Percentiles rank a stretch among this genome's conserved stretches.
These are phyloP conservation scores for Ricinus communis DNA, from an alignment of 345 rosid species.

Conservation along the genomic window DNA sequence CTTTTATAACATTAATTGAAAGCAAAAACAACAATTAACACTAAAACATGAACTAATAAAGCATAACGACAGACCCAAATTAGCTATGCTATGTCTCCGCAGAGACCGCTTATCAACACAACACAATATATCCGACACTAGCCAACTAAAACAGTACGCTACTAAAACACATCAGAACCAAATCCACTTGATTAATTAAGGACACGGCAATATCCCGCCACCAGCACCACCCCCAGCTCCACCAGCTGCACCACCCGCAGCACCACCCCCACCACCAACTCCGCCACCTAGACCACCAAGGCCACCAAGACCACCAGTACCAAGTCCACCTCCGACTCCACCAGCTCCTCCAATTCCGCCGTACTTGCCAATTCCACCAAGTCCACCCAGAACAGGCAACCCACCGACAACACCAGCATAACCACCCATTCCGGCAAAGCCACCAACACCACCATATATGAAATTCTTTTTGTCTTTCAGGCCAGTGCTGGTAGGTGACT, in stretches of 20 bases:
- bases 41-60: not conserved
- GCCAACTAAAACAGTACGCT: not conserved
- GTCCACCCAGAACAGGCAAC: constrained; percentile 50
- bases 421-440: constrained; percentile 73
- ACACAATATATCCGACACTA: not conserved
- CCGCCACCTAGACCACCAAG: constrained; percentile 35
- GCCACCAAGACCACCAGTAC: constrained; percentile 37
- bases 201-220: constrained; percentile 29
- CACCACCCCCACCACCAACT: constrained; percentile 25
- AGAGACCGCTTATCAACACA: not conserved
- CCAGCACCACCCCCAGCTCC: constrained; percentile 20
- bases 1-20: no score
- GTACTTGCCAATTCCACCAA: constrained; percentile 48
- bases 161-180: no score
- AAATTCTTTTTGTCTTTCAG: constrained; percentile 60
- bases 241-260: not conserved
- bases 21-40: not conserved
- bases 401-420: constrained; percentile 60
- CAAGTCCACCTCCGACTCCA: constrained; percentile 58
- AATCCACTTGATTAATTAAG: constrained; percentile 5
- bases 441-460: constrained; percentile 65
- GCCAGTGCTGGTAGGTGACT: constrained; percentile 33
- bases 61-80: not conserved
- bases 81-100: not conserved
- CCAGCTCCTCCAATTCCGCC: constrained; percentile 55